These are phyloP conservation scores for Lepiota venenata DNA, from an alignment of 768 basidiomycete species.

Conservation along the genomic window DNA sequence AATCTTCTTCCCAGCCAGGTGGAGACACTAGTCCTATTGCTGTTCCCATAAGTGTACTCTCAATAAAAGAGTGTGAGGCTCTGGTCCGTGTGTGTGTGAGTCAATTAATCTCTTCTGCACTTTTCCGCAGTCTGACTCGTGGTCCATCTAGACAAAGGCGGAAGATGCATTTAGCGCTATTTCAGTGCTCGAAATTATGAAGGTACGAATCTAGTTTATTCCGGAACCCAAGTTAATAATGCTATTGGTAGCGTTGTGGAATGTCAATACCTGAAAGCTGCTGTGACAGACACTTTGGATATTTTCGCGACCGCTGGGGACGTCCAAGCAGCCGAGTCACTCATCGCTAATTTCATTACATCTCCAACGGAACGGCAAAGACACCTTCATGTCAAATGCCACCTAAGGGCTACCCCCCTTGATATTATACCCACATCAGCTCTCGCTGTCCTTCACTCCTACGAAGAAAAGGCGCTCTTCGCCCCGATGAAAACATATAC, in stretches of 20 bases:
- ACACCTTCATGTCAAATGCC: conserved; percentile 69
- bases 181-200: conserved; percentile 51
- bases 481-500: conserved; percentile 78
- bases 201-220: conserved; percentile 25
- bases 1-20: conserved; percentile 13
- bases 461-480: conserved; percentile 59
- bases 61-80: conserved; percentile 50
- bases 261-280: conserved; percentile 36
- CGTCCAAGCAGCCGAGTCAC: conserved; percentile 39
- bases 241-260: conserved; percentile 35
- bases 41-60: conserved; percentile 45
- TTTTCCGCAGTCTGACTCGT: conserved; percentile 2
- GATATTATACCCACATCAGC: conserved; percentile 58
- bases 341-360: conserved; percentile 15
- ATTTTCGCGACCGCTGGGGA: conserved; percentile 47
- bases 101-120: conserved; percentile 6
- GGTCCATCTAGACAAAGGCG: conserved; percentile 36
- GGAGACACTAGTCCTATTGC: conserved; percentile 3
- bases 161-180: conserved; percentile 50
- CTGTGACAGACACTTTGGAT: conserved; percentile 45
- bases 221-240: not conserved
- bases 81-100: conserved; percentile 51
- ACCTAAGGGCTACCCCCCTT: conserved; percentile 47
- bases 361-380: conserved; percentile 48
- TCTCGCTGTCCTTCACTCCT: conserved; percentile 63